Conservation (phyloP, 1,284 basidiomycete genomes). For the Austroboletus olivaceoglutinosus region DNA sequence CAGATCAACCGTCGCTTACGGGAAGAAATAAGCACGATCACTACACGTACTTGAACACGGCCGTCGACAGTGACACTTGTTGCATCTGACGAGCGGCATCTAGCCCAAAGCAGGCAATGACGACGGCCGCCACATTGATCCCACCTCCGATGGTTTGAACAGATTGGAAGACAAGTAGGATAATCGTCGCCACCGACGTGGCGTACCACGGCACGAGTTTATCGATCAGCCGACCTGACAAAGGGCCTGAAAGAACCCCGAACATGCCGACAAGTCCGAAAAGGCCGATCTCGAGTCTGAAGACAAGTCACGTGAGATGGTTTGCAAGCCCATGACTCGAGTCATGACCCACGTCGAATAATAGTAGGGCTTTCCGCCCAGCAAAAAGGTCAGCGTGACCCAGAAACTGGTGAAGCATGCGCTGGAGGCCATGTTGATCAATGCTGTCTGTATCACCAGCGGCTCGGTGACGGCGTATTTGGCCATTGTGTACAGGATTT, state of each 20-base stretch:
- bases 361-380: slow-evolving; percentile 62
- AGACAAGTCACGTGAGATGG: slow-evolving; percentile 5
- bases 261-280: slow-evolving; percentile 70
- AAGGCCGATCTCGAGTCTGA: slow-evolving; percentile 64
- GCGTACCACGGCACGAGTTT: slow-evolving; percentile 65
- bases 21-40: background rate
- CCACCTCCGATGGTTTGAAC: slow-evolving; percentile 60
- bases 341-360: slow-evolving; percentile 54
- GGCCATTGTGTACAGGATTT: slow-evolving; percentile 66
- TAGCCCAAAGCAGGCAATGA: slow-evolving; percentile 44
- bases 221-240: slow-evolving; percentile 62
- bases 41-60: slow-evolving; percentile 35
- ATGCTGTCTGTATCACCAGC: slow-evolving; percentile 58
- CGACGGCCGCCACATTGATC: slow-evolving; percentile 56
- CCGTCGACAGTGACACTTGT: slow-evolving; percentile 38
- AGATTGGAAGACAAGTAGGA: slow-evolving; percentile 44
- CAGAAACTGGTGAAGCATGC: slow-evolving; percentile 63
- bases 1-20: background rate
- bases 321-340: background rate
- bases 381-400: slow-evolving; percentile 72
- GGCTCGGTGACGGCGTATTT: slow-evolving; percentile 69
- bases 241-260: slow-evolving; percentile 61
- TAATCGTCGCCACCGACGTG: slow-evolving; percentile 47
- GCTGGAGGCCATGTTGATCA: slow-evolving; percentile 56
- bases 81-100: slow-evolving; percentile 47